phyloP scores from a whole-genome alignment of 2,329 filamentous ascomycete species.

The Trichocomaceae sp. region DNA sequence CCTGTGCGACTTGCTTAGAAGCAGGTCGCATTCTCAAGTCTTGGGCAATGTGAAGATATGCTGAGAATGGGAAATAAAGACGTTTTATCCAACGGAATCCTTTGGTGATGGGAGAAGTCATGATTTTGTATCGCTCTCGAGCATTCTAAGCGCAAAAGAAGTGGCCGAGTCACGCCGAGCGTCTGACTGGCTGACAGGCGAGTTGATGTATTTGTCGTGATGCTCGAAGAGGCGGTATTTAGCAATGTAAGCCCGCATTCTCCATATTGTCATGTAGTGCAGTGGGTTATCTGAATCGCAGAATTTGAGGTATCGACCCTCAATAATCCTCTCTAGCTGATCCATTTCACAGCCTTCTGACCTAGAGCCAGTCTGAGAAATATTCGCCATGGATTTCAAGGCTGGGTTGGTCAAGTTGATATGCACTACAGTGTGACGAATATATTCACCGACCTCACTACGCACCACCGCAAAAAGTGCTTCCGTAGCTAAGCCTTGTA shows the following conservation, averaged over 20 bases:
- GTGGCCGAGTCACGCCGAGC: background rate
- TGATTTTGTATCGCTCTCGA: conserved; percentile 45
- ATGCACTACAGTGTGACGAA: conserved; percentile 36
- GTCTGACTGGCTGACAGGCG: conserved; percentile 6
- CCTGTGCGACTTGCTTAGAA: conserved; percentile 17
- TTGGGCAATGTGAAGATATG: conserved; percentile 43
- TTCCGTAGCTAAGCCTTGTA: conserved; percentile 29
- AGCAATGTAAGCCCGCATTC: conserved; percentile 40
- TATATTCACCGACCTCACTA: conserved; percentile 36
- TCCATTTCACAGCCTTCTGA: conserved; percentile 26
- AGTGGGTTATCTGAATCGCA: conserved; percentile 38
- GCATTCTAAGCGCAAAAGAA: conserved; percentile 29
- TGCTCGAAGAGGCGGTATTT: conserved; percentile 47
- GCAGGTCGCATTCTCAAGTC: conserved; percentile 36
- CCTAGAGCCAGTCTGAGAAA: conserved; percentile 9
- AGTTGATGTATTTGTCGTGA: conserved; percentile 28
- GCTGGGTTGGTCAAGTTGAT: conserved; percentile 43
- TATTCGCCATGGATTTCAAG: conserved; percentile 22
- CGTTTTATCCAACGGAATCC: conserved; percentile 39
- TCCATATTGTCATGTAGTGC: conserved; percentile 46
- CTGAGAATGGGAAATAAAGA: conserved; percentile 45
- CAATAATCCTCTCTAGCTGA: conserved; percentile 36
- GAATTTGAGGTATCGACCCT: conserved; percentile 42
- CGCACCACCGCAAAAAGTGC: conserved; percentile 40
- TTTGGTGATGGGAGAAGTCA: conserved; percentile 36